Base-by-base conservation (phyloP, 169 alveolate genomes). In the Perkinsus olseni region DNA sequence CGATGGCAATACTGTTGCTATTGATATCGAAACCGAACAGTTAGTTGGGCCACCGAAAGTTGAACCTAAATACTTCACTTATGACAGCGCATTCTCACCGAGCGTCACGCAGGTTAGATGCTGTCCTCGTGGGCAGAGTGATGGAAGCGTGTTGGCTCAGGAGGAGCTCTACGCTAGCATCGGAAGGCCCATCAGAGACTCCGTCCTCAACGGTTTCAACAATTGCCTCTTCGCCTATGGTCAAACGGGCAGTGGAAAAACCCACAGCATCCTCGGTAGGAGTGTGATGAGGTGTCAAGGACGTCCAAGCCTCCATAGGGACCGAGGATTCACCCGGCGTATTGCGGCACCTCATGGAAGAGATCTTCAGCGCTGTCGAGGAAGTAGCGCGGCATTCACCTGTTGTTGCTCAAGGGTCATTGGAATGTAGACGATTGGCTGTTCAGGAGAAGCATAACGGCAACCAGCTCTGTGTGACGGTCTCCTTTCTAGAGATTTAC, bases 231-330 rank as follows among this genome's bases (percentile, higher is more conserved):
- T 98, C 94, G 98, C 98, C 17, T 98, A 98, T 96, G 99, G 99
- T 50, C 97, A 98, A 8, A 98, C 99, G 1, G 99, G 99, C 0
- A 97, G 99, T 8, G 99, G 99, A 0, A 98, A 98, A 95, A 98
- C 99, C 21, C 97, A 96, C 95, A 97, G 99, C 38, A 98, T 98
- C 98, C 96, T 97, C 38, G 99, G 99, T 10, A 28, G 17, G 13
- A 0, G 34, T 62, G 1, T 28, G n/a, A n/a, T 62, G 17, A 95
- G 94, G 40, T 97, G 95, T 21, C 97, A 96, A 45, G 94, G 96
- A 37, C 96, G 97, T n/a, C 98, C 98, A 36, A 92, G 97, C 36
- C 96, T 97, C 97, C 91, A 92, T 96, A 91, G 95, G 99, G 13
- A 95, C 97, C 8, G 94, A 95, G 39, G 98, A 97, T 34, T 94